Percentiles rank a stretch among this genome's conserved stretches.
Evolutionary conservation across 257 asterid genomes (phyloP).

Genomic region (Solanum okadae): DNA sequence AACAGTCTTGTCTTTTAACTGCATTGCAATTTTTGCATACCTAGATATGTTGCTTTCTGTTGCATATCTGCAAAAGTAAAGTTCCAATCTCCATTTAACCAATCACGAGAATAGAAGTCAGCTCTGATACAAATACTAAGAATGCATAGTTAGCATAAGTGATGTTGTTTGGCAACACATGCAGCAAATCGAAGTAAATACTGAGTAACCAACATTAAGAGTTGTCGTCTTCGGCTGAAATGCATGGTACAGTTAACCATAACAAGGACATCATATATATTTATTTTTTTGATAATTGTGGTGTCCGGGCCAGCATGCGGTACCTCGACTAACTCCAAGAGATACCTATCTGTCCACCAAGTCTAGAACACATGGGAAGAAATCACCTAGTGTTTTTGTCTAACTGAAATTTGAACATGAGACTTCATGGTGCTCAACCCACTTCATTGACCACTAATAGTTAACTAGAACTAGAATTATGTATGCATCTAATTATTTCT

Average conservation of each 20-base stretch:
- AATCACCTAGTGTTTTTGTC: neutral
- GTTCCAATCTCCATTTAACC: neutral
- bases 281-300: neutral
- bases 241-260: neutral
- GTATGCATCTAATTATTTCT: neutral
- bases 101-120: neutral
- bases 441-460: neutral
- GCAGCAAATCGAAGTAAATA: neutral
- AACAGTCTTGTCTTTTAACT: slow-evolving; percentile 75
- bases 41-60: slow-evolving; percentile 43
- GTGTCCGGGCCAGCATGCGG: neutral
- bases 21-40: slow-evolving; percentile 78
- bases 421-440: neutral
- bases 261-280: neutral
- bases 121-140: neutral
- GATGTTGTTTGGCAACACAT: neutral
- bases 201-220: neutral
- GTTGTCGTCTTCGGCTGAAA: neutral
- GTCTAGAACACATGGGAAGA: neutral
- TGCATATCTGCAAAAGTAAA: slow-evolving; percentile 55
- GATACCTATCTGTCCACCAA: neutral
- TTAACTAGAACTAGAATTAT: neutral
- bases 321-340: neutral
- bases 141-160: neutral
- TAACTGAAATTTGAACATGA: neutral